Conservation (phyloP, 2,329 filamentous ascomycete genomes). For the Lachnellula subtilissima region DNA sequence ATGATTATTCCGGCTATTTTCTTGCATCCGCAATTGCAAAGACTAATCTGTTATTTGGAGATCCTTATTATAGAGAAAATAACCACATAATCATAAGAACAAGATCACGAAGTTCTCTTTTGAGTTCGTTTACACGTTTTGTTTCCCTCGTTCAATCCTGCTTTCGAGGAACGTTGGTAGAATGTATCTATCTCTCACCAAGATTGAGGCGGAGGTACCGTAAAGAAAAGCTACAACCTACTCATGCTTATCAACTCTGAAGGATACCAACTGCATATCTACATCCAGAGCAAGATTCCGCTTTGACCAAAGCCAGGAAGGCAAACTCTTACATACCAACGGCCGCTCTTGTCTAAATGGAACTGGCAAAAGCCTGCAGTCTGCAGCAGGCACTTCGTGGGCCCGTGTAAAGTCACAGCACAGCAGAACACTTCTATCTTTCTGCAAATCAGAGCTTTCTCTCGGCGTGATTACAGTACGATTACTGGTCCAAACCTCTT, state of each 20-base stretch:
- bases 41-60: not conserved
- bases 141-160: too few species aligned
- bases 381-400: not conserved
- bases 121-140: too few species aligned
- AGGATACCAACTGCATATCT: not conserved
- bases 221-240: not conserved
- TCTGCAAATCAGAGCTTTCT: not conserved
- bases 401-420: not conserved
- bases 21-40: constrained; percentile 1
- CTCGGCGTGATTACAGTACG: not conserved
- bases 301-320: not conserved
- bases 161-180: too few species aligned
- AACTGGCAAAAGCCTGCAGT: not conserved
- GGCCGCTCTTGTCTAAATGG: constrained; percentile 1
- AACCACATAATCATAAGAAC: too few species aligned
- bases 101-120: too few species aligned
- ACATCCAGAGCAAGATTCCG: not conserved
- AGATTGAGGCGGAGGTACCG: too few species aligned
- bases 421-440: not conserved
- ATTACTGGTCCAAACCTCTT: too few species aligned
- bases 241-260: not conserved
- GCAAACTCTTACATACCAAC: too few species aligned
- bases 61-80: too few species aligned
- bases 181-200: too few species aligned
- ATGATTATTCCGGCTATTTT: not conserved